phyloP scores from a whole-genome alignment of 345 rosid genomes.

The Jatropha curcas region DNA sequence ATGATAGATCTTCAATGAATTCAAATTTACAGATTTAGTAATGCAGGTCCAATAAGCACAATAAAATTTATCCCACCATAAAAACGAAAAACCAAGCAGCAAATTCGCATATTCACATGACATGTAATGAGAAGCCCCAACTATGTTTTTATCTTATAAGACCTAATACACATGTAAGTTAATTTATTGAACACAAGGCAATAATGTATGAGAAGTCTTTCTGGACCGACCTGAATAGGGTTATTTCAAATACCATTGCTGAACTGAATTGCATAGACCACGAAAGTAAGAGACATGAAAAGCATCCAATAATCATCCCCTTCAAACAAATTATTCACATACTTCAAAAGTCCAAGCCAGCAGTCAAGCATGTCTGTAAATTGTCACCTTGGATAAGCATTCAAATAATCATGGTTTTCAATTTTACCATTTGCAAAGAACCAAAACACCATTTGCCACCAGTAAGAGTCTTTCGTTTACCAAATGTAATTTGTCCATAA shows the following conservation, averaged over 20 bases:
- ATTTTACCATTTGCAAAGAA: neutral
- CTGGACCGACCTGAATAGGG: constrained; percentile 15
- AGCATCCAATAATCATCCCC: neutral
- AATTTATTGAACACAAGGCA: neutral
- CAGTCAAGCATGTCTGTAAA: neutral
- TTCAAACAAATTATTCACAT: neutral
- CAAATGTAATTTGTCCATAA: neutral
- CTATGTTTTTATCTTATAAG: neutral
- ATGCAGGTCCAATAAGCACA: neutral
- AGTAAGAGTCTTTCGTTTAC: neutral
- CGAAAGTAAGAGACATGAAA: constrained; percentile 7
- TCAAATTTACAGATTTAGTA: neutral
- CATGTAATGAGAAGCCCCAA: neutral
- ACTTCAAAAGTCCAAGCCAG: constrained; percentile 8
- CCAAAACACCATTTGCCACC: constrained; percentile 8
- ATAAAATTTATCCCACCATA: neutral
- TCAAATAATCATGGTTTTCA: neutral
- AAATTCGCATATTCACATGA: neutral
- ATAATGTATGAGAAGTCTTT: neutral
- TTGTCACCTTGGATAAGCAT: neutral
- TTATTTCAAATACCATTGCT: neutral
- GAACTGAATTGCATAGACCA: neutral
- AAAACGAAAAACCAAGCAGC: neutral
- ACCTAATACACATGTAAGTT: neutral
- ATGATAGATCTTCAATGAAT: neutral